Percentiles rank a stretch among this genome's conserved stretches.
These are phyloP conservation scores for Hippophae tibetana DNA, from an alignment of 306 rosid species.

Conservation along the genomic window DNA sequence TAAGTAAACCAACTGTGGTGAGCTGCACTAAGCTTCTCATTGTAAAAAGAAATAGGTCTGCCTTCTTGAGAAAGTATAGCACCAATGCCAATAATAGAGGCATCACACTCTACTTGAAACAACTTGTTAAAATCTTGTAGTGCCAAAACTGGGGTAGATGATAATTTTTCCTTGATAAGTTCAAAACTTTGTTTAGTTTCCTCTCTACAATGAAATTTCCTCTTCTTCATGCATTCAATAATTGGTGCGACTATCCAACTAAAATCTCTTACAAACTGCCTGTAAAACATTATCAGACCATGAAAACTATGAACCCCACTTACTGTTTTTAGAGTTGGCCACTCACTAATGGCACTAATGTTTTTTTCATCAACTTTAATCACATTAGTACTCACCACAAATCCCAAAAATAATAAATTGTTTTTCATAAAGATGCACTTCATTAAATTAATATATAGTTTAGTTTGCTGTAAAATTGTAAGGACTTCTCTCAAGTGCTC, in stretches of 20 bases:
- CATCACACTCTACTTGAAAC: no score
- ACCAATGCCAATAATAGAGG: background rate
- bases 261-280: background rate
- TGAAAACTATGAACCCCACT: background rate
- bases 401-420: background rate
- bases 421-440: background rate
- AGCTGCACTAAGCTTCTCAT: background rate
- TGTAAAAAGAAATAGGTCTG: no score
- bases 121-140: background rate
- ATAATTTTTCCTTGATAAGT: background rate
- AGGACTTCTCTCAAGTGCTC: background rate
- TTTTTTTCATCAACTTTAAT: background rate
- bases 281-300: background rate
- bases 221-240: background rate
- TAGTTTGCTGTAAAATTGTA: background rate
- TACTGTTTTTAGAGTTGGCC: background rate
- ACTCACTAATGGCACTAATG: background rate
- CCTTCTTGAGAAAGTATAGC: background rate
- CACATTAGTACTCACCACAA: background rate
- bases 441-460: background rate
- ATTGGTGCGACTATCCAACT: background rate
- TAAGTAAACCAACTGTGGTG: background rate
- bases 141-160: background rate
- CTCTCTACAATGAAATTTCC: background rate
- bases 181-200: background rate